Evolutionary conservation across 2,329 filamentous ascomycete genomes (phyloP).

Genomic region (Cladophialophora psammophila): DNA sequence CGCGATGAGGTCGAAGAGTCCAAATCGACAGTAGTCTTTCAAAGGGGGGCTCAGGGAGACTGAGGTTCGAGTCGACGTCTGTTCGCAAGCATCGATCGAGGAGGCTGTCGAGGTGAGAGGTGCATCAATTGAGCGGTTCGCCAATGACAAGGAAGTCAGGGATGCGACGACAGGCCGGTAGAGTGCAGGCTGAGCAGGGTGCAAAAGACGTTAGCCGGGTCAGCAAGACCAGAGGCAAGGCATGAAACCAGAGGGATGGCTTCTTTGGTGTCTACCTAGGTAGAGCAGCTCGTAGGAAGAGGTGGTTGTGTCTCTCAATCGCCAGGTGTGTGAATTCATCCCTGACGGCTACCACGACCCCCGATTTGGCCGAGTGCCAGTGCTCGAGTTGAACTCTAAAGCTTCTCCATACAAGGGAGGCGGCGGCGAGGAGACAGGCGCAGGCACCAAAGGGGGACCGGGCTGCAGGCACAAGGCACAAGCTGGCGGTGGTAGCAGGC

Average conservation of each 20-base stretch:
- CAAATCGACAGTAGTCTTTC: background rate
- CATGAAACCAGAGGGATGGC: conserved; percentile 22
- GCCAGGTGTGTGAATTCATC: conserved; percentile 19
- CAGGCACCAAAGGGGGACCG: conserved; percentile 2
- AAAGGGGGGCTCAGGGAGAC: background rate
- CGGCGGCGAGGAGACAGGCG: conserved; percentile 9
- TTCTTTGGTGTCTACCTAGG: conserved; percentile 7
- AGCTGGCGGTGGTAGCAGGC: conserved; percentile 15
- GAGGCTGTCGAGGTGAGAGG: conserved; percentile 15
- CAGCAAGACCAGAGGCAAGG: conserved; percentile 9
- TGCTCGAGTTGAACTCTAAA: background rate
- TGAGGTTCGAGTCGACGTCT: conserved; percentile 7
- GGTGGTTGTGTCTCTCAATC: conserved; percentile 7
- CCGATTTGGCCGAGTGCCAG: conserved; percentile 16
- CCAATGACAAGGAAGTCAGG: conserved; percentile 17
- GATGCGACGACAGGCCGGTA: conserved; percentile 14
- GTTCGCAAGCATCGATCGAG: conserved; percentile 19
- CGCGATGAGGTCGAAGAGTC: conserved; percentile 12
- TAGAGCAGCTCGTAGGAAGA: conserved; percentile 20
- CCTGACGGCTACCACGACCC: conserved; percentile 15
- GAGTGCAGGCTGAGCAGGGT: conserved; percentile 7
- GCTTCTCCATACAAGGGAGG: conserved; percentile 12
- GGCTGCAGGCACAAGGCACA: conserved; percentile 20
- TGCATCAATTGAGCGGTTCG: conserved; percentile 12
- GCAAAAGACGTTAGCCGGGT: conserved; percentile 1